Base-by-base conservation (phyloP, 352 stramenopile species). In the Plasmopara viticola region DNA sequence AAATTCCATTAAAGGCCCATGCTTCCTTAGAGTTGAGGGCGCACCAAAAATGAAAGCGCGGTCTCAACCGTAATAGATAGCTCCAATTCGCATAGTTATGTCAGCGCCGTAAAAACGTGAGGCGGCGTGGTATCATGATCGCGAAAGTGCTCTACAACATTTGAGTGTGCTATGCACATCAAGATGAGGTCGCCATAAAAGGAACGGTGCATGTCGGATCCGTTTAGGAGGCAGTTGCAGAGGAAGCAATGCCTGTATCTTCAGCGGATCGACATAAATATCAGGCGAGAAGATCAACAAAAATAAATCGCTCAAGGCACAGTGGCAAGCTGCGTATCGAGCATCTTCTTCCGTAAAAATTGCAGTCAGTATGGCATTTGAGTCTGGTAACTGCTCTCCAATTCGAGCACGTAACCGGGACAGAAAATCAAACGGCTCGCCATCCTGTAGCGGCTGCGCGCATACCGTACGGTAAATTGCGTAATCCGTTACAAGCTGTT, bases 271-370 rank as follows among this genome's bases (percentile, higher is more conserved):
- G n/a, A 44, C 5, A 30, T 44, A 44, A 15, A 30, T 44, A n/a
- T 5, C n/a, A 12, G 39, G 39, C 39, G 39, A 14, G 17, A 44
- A 44, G 7, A 44, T 25, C 39, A 44, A 30, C 39, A 44, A 44
- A 15, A 44, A 44, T 7, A 44, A 44, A 29, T 44, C 39, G 39
- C 39, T 30, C 17, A 44, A 44, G n/a, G 39, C 39, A 14, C 39
- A 44, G 39, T 44, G 15, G 5, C 15, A 44, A 6, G 15, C 39
- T 7, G 17, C 12, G 10, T 44, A 28, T 0, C 39, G n/a, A 20
- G 13, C 37, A 14, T 42, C n/a, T 30, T 30, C 39, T 29, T 30
- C 17, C 17, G 39, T 8, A 7, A 44, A 15, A 18, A 44, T 9
- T 25, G 18, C 25, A 14, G 1, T 29, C 39, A 44, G 25, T 10